Conservation (phyloP, 306 rosid genomes). For the Albizia julibrissin region DNA sequence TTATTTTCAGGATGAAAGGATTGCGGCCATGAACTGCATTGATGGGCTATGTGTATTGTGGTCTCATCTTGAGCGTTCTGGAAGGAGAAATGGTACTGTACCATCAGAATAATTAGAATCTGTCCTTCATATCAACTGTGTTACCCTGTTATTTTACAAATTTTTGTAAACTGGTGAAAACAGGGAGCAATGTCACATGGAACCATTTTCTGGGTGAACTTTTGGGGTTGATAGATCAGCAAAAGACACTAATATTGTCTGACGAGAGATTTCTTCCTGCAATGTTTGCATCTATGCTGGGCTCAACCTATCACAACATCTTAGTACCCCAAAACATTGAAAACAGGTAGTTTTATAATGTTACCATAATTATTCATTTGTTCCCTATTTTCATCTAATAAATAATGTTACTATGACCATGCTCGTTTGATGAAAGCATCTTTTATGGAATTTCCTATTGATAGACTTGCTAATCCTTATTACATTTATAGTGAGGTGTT, state of each 20-base stretch:
- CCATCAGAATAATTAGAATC: conserved; percentile 21
- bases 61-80: conserved; percentile 59
- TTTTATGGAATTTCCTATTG: conserved; percentile 11
- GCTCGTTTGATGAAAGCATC: conserved; percentile 7
- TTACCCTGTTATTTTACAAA: conserved; percentile 9
- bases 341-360: conserved; percentile 53
- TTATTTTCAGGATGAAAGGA: conserved; percentile 58
- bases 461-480: conserved; percentile 28
- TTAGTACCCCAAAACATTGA: conserved; percentile 69
- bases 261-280: conserved; percentile 76
- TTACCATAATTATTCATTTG: background rate
- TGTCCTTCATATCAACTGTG: background rate
- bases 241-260: conserved; percentile 73
- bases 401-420: background rate
- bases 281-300: conserved; percentile 62
- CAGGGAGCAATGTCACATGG: conserved; percentile 77
- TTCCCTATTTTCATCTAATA: background rate
- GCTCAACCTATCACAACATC: conserved; percentile 59
- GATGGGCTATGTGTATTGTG: conserved; percentile 60
- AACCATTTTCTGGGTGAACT: conserved; percentile 67
- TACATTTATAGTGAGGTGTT: background rate
- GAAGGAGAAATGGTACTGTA: conserved; percentile 81
- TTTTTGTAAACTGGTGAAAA: conserved; percentile 26
- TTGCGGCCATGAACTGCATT: conserved; percentile 74
- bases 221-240: conserved; percentile 63